Percentiles rank a stretch among this genome's conserved stretches.
phyloP scores from a whole-genome alignment of 1,139 yeast species.

The Williopsis jadinii region DNA sequence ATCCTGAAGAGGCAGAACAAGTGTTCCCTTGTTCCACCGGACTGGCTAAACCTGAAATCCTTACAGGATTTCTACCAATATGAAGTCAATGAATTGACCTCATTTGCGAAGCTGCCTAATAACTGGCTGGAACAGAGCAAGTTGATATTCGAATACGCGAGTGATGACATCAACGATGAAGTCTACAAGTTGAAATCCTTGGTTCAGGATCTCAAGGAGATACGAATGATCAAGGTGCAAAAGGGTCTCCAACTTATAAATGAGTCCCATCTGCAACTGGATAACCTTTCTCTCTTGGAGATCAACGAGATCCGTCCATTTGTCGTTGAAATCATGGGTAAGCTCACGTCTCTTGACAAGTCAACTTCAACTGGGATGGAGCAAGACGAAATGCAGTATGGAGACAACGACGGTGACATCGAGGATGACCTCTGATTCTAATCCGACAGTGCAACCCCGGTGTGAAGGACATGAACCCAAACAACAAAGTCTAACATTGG shows the following conservation, averaged over 20 bases:
- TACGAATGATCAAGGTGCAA: slow-evolving; percentile 73
- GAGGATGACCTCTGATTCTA: not conserved
- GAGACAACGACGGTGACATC: slow-evolving; percentile 2
- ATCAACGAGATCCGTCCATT: slow-evolving; percentile 86
- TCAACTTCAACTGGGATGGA: too few species aligned
- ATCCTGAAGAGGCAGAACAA: slow-evolving; percentile 77
- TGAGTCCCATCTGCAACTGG: slow-evolving; percentile 77
- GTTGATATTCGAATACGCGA: slow-evolving; percentile 52
- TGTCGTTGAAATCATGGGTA: slow-evolving; percentile 72
- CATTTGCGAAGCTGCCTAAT: slow-evolving; percentile 73
- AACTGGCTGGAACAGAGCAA: slow-evolving; percentile 83
- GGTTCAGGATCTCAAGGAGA: slow-evolving; percentile 79
- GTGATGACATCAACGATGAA: slow-evolving; percentile 63
- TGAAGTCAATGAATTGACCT: slow-evolving; percentile 50
- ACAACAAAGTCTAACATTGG: too few species aligned
- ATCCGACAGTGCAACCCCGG: too few species aligned
- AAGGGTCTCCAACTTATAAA: slow-evolving; percentile 74
- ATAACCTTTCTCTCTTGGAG: slow-evolving; percentile 76
- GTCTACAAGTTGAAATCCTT: slow-evolving; percentile 52
- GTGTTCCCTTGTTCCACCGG: slow-evolving; percentile 81
- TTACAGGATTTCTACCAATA: slow-evolving; percentile 58
- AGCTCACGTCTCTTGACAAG: slow-evolving; percentile 36
- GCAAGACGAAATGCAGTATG: slow-evolving; percentile 2
- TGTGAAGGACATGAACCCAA: too few species aligned
- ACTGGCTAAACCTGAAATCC: slow-evolving; percentile 65